Conservation (phyloP, 2,329 filamentous ascomycete genomes). For the Simplicillium aogashimaense region DNA sequence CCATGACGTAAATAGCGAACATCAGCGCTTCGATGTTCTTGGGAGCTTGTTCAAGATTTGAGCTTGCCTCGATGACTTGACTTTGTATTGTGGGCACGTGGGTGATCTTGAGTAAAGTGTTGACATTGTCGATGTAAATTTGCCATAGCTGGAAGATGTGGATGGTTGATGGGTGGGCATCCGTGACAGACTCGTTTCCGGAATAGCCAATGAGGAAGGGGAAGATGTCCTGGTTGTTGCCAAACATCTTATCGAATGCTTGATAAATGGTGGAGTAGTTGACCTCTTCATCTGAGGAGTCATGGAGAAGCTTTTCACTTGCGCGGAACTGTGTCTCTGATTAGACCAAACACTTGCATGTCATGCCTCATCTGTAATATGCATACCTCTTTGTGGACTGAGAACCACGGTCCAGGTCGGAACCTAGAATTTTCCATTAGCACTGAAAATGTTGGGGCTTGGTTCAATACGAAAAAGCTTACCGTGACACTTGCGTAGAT, state of each 20-base stretch:
- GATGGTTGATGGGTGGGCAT: slow-evolving; percentile 42
- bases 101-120: slow-evolving; percentile 58
- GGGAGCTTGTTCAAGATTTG: slow-evolving; percentile 41
- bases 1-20: slow-evolving; percentile 55
- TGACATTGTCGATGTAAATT: slow-evolving; percentile 59
- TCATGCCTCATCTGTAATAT: not conserved
- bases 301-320: slow-evolving; percentile 35
- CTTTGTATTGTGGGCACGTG: slow-evolving; percentile 56
- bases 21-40: slow-evolving; percentile 55
- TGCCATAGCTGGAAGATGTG: slow-evolving; percentile 60
- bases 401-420: slow-evolving; percentile 30
- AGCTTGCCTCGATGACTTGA: slow-evolving; percentile 53
- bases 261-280: slow-evolving; percentile 45
- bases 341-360: not conserved
- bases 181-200: slow-evolving; percentile 29
- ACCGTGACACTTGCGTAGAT: slow-evolving; percentile 5
- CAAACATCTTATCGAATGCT: slow-evolving; percentile 51
- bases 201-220: slow-evolving; percentile 42
- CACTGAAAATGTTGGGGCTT: not conserved
- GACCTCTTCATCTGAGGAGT: slow-evolving; percentile 47
- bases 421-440: not conserved
- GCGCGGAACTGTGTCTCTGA: slow-evolving; percentile 32
- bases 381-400: slow-evolving; percentile 40
- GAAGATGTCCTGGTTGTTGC: slow-evolving; percentile 40
- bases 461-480: not conserved